Conservation (phyloP, 805 yeast genomes). For the Kazachstania africana region DNA sequence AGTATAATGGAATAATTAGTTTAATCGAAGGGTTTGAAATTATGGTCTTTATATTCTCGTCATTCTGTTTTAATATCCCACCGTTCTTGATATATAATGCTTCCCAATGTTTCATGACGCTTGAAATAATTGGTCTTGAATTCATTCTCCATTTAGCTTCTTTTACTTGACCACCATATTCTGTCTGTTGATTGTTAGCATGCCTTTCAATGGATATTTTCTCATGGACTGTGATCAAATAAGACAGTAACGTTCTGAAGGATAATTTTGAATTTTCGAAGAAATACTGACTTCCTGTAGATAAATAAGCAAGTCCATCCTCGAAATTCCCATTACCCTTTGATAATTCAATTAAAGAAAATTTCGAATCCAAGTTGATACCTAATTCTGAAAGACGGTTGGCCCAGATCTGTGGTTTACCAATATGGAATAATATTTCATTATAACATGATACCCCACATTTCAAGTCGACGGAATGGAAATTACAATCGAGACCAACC, state of each 20-base stretch:
- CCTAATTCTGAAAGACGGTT: constrained; percentile 27
- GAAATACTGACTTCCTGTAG: constrained; percentile 28
- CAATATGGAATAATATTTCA: constrained; percentile 51
- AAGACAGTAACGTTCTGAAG: constrained; percentile 35
- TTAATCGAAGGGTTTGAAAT: constrained; percentile 47
- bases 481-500: constrained; percentile 32
- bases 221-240: constrained; percentile 58
- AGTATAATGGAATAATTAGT: constrained; percentile 52
- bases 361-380: constrained; percentile 37
- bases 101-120: constrained; percentile 59
- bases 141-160: constrained; percentile 50
- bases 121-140: constrained; percentile 45
- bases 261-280: constrained; percentile 24
- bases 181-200: constrained; percentile 8
- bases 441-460: constrained; percentile 56
- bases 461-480: constrained; percentile 37
- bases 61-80: constrained; percentile 46
- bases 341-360: constrained; percentile 42
- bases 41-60: constrained; percentile 27
- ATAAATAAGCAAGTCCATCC: constrained; percentile 35
- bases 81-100: constrained; percentile 47
- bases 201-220: constrained; percentile 42
- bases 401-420: constrained; percentile 41
- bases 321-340: constrained; percentile 40
- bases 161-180: constrained; percentile 14